Percentiles rank a stretch among this genome's conserved stretches.
Conservation (phyloP, 495 filamentous ascomycete genomes). For the Wilcoxina mikolae region DNA sequence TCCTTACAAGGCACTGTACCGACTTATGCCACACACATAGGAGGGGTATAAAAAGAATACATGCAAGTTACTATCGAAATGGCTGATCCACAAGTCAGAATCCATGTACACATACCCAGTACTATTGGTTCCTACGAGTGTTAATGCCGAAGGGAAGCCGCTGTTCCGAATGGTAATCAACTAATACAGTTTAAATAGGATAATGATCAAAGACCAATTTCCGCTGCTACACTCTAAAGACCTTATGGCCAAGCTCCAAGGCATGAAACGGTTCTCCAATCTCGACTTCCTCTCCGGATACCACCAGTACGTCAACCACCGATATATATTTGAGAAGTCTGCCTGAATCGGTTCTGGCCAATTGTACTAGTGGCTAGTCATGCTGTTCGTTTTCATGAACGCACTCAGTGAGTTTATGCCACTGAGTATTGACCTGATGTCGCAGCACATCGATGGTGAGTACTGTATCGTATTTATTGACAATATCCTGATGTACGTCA, state of each 20-base stretch:
- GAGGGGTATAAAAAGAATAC: too few relatives aligned
- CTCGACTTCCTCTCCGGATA: background rate
- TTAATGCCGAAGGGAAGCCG: background rate
- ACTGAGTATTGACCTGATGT: too few relatives aligned
- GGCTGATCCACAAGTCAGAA: background rate
- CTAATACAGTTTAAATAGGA: background rate
- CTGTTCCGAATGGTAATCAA: background rate
- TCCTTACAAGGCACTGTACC: background rate
- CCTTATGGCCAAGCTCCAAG: background rate
- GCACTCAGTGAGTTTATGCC: background rate
- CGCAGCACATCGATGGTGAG: too few relatives aligned
- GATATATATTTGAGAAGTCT: background rate
- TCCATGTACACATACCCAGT: background rate
- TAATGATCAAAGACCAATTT: background rate
- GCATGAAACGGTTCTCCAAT: background rate
- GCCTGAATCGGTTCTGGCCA: background rate
- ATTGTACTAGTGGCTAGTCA: background rate
- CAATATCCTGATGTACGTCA: background rate
- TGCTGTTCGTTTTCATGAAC: background rate
- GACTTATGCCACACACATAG: too few relatives aligned
- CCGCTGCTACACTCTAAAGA: background rate
- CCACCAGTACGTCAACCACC: background rate
- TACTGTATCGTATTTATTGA: background rate
- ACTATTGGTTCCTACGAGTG: background rate
- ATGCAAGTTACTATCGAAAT: background rate